A percentile compares a stretch with the other conserved stretches of the same genome.
phyloP scores from a whole-genome alignment of 1,284 basidiomycete genomes.

The Cutaneotrichosporon spelunceum region DNA sequence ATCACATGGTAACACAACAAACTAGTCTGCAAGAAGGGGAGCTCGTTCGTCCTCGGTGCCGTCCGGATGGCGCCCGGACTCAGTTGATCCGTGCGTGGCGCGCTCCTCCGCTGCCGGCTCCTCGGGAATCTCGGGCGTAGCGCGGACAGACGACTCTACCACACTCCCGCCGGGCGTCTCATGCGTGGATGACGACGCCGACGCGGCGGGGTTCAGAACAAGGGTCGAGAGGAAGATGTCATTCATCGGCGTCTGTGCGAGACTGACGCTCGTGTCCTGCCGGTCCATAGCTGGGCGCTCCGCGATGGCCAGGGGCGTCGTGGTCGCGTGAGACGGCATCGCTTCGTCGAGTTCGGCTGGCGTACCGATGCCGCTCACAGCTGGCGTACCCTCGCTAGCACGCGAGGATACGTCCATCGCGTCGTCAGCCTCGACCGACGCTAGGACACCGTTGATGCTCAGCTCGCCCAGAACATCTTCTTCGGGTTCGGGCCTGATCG shows the following conservation, averaged over 20 bases:
- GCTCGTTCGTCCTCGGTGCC: neutral
- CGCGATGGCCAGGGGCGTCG: conserved; percentile 15
- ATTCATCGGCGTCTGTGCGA: conserved; percentile 53
- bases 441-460: neutral
- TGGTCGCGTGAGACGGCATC: conserved; percentile 2
- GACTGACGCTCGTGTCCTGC: conserved; percentile 8
- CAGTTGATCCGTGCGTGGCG: neutral
- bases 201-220: conserved; percentile 4
- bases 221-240: conserved; percentile 53
- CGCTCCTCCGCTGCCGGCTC: conserved; percentile 13
- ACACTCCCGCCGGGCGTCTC: neutral
- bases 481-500: conserved; percentile 29
- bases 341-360: conserved; percentile 2
- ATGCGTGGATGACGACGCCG: conserved; percentile 1
- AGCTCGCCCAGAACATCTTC: conserved; percentile 2
- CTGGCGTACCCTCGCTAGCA: neutral
- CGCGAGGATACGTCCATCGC: neutral
- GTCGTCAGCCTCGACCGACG: neutral
- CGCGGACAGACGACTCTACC: conserved; percentile 1
- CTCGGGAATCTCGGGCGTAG: conserved; percentile 15
- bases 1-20: neutral
- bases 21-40: neutral
- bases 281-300: neutral
- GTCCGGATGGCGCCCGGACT: neutral
- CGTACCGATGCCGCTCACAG: conserved; percentile 1